Percentiles rank a stretch among this genome's conserved stretches.
These are phyloP conservation scores for Calonectria montana DNA, from an alignment of 2,329 filamentous ascomycete species.

Conservation along the genomic window DNA sequence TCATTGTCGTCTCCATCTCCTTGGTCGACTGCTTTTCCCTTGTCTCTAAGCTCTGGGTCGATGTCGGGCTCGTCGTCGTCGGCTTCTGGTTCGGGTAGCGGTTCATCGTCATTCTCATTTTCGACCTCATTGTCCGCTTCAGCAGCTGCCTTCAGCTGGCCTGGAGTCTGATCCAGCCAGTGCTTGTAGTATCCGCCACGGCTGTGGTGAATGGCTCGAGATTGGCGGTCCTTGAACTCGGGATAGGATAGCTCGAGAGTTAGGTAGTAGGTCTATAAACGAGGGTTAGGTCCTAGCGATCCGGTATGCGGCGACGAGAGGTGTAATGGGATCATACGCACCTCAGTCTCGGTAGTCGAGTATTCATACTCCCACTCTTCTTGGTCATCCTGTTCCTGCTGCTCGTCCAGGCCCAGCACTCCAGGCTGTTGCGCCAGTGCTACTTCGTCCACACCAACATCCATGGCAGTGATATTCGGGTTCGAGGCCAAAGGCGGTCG, in stretches of 20 bases:
- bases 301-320: background rate
- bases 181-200: conserved; percentile 61
- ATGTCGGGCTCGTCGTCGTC: conserved; percentile 44
- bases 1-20: conserved; percentile 28
- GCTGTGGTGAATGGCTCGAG: conserved; percentile 51
- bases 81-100: conserved; percentile 50
- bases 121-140: conserved; percentile 28
- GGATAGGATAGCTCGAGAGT: conserved; percentile 72
- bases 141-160: conserved; percentile 26
- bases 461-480: conserved; percentile 15
- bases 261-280: conserved; percentile 70
- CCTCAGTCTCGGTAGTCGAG: conserved; percentile 72
- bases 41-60: conserved; percentile 37
- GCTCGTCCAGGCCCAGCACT: conserved; percentile 44
- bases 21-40: conserved; percentile 30
- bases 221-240: conserved; percentile 63
- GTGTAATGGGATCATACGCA: conserved; percentile 36
- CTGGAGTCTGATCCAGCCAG: conserved; percentile 49
- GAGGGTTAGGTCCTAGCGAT: conserved; percentile 18
- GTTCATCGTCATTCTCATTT: conserved; percentile 46
- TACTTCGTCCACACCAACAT: conserved; percentile 29
- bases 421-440: conserved; percentile 39
- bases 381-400: conserved; percentile 53
- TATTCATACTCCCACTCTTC: conserved; percentile 78
- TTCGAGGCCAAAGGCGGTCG: background rate